These are phyloP conservation scores for Pisolithus sp. DNA, from an alignment of 768 basidiomycete species.

Conservation along the genomic window DNA sequence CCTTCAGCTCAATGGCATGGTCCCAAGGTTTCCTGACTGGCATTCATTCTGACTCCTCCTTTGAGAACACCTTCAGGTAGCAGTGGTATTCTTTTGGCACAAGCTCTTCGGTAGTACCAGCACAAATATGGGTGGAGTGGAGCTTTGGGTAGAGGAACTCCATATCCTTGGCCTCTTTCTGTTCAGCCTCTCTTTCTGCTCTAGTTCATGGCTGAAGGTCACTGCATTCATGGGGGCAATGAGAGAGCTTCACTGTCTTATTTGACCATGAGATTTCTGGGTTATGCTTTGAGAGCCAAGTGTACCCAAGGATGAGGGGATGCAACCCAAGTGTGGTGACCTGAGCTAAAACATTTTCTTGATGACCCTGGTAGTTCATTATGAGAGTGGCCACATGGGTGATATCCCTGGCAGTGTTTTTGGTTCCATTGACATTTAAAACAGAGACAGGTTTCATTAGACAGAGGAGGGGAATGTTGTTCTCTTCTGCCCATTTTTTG, in stretches of 20 bases:
- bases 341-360: not conserved
- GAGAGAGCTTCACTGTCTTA: slow-evolving; percentile 11
- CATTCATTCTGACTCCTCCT: not conserved
- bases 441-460: not conserved
- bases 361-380: not conserved
- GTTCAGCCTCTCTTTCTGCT: not conserved
- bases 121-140: not conserved
- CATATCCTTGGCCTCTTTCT: not conserved
- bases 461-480: not conserved
- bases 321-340: not conserved
- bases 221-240: not conserved
- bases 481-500: not conserved
- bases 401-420: not conserved
- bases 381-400: not conserved
- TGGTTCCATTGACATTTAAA: not conserved
- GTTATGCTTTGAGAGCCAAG: slow-evolving; percentile 20
- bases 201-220: not conserved
- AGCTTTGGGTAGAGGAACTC: slow-evolving; percentile 1
- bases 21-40: slow-evolving; percentile 3
- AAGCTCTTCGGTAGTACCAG: not conserved
- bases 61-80: not conserved
- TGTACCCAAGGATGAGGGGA: slow-evolving; percentile 12
- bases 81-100: not conserved
- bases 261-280: slow-evolving; percentile 19
- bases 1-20: not conserved